Evolutionary conservation across 306 rosid species (phyloP).

Genomic region (Prosopis cineraria): DNA sequence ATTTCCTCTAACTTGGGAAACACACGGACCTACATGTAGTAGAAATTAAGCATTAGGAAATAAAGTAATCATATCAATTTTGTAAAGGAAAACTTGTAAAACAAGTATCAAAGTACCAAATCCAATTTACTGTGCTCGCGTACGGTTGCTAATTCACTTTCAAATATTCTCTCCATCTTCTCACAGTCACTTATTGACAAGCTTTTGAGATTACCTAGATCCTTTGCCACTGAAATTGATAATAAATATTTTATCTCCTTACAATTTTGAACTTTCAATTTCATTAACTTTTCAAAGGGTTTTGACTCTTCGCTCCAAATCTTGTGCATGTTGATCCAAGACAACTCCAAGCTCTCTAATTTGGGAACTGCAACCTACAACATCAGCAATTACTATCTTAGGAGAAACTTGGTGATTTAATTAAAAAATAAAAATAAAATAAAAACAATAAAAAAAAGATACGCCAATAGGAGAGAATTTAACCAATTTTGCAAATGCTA

Average conservation of each 20-base stretch:
- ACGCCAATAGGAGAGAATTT: background rate
- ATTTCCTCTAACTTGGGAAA: constrained; percentile 26
- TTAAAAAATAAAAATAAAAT: too few species aligned
- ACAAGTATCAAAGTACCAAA: background rate
- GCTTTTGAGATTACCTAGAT: constrained; percentile 27
- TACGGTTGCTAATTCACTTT: background rate
- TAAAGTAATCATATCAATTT: too few species aligned
- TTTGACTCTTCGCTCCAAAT: constrained; percentile 22
- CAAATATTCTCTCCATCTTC: constrained; percentile 24
- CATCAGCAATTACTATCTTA: too few species aligned
- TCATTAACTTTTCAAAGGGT: constrained; percentile 17
- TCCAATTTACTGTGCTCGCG: background rate
- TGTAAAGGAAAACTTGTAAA: too few species aligned
- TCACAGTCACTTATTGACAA: constrained; percentile 10
- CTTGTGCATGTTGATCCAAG: background rate
- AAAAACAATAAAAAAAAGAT: too few species aligned
- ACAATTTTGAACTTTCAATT: constrained; percentile 12
- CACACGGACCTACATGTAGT: background rate
- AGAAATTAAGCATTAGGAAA: background rate
- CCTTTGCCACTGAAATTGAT: constrained; percentile 21
- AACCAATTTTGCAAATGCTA: too few species aligned
- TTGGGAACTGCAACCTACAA: constrained; percentile 39
- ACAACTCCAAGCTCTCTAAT: constrained; percentile 22
- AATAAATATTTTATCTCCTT: background rate
- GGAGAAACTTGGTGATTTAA: too few species aligned